A percentile compares a stretch with the other conserved stretches of the same genome.
Conservation (phyloP, 805 yeast species). For the Sugiyamaella qingdaonensis region DNA sequence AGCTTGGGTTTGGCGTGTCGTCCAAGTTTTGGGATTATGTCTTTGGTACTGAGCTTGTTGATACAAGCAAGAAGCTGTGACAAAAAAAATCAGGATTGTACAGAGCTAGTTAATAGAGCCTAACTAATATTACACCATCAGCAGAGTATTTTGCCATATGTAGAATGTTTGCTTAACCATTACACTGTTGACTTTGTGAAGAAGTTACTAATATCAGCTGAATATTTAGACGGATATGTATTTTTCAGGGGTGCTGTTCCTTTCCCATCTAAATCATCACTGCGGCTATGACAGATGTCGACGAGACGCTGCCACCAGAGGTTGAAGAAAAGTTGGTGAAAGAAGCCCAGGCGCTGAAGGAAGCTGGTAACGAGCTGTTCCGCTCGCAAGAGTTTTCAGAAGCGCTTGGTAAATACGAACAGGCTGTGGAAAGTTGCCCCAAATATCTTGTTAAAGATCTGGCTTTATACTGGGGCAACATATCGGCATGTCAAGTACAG, state of each 20-base stretch:
- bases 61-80: constrained; percentile 18
- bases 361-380: constrained; percentile 29
- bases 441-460: constrained; percentile 7
- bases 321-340: constrained; percentile 21
- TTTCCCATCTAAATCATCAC: not conserved
- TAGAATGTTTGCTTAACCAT: too few relatives aligned
- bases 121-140: too few relatives aligned
- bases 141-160: too few relatives aligned
- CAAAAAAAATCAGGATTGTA: not conserved
- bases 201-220: too few relatives aligned
- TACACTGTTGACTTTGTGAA: too few relatives aligned
- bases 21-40: constrained; percentile 90
- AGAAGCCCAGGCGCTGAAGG: constrained; percentile 40
- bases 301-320: constrained; percentile 17
- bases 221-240: too few relatives aligned
- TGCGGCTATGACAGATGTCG: not conserved
- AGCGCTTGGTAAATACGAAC: constrained; percentile 14
- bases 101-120: too few relatives aligned
- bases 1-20: constrained; percentile 95
- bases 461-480: constrained; percentile 25
- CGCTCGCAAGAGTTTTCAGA: constrained; percentile 8
- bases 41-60: constrained; percentile 73
- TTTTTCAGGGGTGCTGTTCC: too few relatives aligned
- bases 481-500: constrained; percentile 26
- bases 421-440: constrained; percentile 20